Base-by-base conservation (phyloP, 2,329 filamentous ascomycete genomes). In the Xylariales sp. region DNA sequence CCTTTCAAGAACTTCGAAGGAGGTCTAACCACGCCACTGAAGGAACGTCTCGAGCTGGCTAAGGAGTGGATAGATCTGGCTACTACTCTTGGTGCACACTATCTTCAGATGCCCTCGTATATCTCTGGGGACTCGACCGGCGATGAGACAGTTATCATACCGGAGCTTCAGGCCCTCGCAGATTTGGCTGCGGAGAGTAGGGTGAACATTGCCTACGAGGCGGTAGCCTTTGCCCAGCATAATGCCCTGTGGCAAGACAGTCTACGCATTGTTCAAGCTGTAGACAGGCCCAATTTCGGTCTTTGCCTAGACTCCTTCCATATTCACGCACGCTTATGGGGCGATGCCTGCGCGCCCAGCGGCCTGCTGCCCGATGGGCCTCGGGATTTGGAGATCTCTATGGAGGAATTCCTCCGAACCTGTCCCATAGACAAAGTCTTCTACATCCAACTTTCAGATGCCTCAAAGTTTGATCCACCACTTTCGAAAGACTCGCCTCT, bases 1-100 rank as follows among this genome's bases (percentile, higher is more conserved):
- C 52, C 60, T 1, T 61, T 65, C 16, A 55, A 61, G 38, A 61
- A 62, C 40, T 63, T 56, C 37, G 59, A 65, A 43, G 61, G 60
- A 21, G 38, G 53, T 17, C 25, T 29, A 13, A 38, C 35, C 17
- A 44, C 50, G 1, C 49, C 55, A 0, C 41, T 64, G 2, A 6
- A 39, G 2, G 45, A 53, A 2, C 46, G 61, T 37, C 48, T 65
- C 3, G 16, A 45, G 3, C 42, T 36, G 3, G 59, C 58, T 4
- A 21, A 29, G 5, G 48, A 54, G n/a, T 63, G 60, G 62, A 44
- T 62, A 11, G 46, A 52, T n/a, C 23, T 49, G 8, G 46, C 47
- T n/a, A 42, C 48, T 13, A 40, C 38, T 5, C 46, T 62, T 0
- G 33, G 41, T 1, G 55, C 60, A 2, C 31, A 41, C 5, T 52